A percentile compares a stretch with the other conserved stretches of the same genome.
Evolutionary conservation across 2,329 filamentous ascomycete genomes (phyloP).

Genomic region (Paraphoma chrysanthemicola): DNA sequence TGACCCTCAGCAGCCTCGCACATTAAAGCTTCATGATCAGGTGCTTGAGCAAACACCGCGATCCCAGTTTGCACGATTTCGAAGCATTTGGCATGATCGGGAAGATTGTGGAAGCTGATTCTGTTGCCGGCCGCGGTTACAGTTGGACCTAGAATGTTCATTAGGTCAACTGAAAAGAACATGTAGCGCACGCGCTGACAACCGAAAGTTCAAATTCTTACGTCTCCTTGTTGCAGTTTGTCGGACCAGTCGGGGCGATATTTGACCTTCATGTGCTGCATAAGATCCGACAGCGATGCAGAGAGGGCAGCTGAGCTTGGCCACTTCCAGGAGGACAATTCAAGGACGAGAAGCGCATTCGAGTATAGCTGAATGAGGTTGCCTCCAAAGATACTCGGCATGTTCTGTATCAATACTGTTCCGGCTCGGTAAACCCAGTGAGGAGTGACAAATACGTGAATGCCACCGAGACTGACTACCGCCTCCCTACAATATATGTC

Average conservation of each 20-base stretch:
- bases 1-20: too few relatives aligned
- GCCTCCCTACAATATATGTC: conserved; percentile 30
- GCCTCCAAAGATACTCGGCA: conserved; percentile 34
- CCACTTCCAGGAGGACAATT: conserved; percentile 44
- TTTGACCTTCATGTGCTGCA: conserved; percentile 43
- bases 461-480: conserved; percentile 37
- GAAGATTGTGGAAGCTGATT: too few relatives aligned
- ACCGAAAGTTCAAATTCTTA: conserved; percentile 32
- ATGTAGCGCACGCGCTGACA: conserved; percentile 2
- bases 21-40: too few relatives aligned
- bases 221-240: conserved; percentile 32
- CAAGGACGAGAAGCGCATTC: conserved; percentile 43
- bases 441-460: conserved; percentile 43
- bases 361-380: conserved; percentile 45
- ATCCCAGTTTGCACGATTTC: too few relatives aligned
- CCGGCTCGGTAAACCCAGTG: conserved; percentile 46
- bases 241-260: conserved; percentile 35
- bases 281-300: conserved; percentile 37
- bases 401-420: conserved; percentile 41
- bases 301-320: conserved; percentile 38
- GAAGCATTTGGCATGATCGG: too few relatives aligned
- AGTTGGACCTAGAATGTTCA: conserved; percentile 5
- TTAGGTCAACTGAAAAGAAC: conserved; percentile 8
- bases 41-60: too few relatives aligned
- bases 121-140: background rate